These are phyloP conservation scores for Albifimbria verrucaria DNA, from an alignment of 2,329 filamentous ascomycete species.

Conservation along the genomic window DNA sequence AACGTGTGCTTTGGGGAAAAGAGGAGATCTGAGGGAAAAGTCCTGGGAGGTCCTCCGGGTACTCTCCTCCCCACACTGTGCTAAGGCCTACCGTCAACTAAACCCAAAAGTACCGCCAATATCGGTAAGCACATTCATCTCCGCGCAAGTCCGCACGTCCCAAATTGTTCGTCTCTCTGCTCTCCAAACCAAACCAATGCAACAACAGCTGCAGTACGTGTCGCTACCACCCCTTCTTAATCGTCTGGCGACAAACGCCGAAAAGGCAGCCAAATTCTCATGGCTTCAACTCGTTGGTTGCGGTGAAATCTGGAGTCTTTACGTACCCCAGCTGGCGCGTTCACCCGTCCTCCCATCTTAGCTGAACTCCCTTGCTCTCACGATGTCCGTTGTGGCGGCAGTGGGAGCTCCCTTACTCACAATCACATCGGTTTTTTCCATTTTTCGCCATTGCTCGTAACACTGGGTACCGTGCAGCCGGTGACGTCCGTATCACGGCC, in stretches of 20 bases:
- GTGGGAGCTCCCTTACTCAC: too few relatives aligned
- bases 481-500: conserved; percentile 14
- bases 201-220: conserved; percentile 8
- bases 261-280: conserved; percentile 17
- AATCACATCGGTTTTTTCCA: not conserved
- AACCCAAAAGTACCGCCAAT: not conserved
- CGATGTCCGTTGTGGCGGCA: not conserved
- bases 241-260: too few relatives aligned
- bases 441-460: not conserved
- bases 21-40: not conserved
- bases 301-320: not conserved
- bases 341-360: not conserved
- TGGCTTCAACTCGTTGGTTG: conserved; percentile 10
- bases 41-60: not conserved
- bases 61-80: not conserved
- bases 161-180: conserved; percentile 10
- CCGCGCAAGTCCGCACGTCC: conserved; percentile 11
- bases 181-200: too few relatives aligned
- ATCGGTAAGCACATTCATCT: conserved; percentile 6
- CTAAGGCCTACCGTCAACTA: not conserved
- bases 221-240: too few relatives aligned
- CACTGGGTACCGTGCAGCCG: not conserved
- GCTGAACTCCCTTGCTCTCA: not conserved
- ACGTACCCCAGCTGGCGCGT: conserved; percentile 2
- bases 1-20: too few relatives aligned